These are phyloP conservation scores for Mucor lusitanicus DNA, from an alignment of 371 early-diverging fungal species.

Conservation along the genomic window DNA sequence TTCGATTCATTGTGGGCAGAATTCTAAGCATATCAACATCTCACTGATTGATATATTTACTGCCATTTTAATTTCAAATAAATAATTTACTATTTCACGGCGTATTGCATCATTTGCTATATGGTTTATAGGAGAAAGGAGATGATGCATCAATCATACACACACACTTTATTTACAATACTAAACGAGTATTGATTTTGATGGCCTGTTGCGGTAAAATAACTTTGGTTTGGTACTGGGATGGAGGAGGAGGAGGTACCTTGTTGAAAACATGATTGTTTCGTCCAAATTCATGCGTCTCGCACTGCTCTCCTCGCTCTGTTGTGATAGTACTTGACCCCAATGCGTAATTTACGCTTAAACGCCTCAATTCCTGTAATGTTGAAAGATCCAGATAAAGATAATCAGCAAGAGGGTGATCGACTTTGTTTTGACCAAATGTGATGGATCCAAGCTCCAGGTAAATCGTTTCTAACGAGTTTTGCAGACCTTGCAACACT, in stretches of 20 bases:
- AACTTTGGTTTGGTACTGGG: not conserved
- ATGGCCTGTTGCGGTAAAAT: not conserved
- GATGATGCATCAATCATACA: not conserved
- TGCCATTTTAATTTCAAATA: not conserved
- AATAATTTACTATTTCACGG: no score
- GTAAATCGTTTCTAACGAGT: not conserved
- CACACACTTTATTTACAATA: not conserved
- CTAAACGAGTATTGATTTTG: not conserved
- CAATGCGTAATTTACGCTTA: not conserved
- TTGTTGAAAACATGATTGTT: no score
- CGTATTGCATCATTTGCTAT: not conserved
- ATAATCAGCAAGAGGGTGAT: not conserved
- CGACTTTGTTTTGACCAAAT: not conserved
- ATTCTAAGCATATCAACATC: slow-evolving; percentile 29
- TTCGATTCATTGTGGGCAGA: slow-evolving; percentile 56
- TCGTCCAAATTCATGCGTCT: not conserved
- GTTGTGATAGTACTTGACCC: not conserved
- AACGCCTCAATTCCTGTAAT: not conserved
- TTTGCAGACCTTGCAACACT: not conserved
- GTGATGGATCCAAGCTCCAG: not conserved
- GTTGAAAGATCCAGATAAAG: not conserved
- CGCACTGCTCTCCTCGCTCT: not conserved
- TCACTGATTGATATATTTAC: not conserved
- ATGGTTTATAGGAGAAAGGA: not conserved
- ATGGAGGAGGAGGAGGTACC: no score